phyloP scores from a whole-genome alignment of 2,329 filamentous ascomycete species.

The Stagonosporopsis cucurbitacearum region DNA sequence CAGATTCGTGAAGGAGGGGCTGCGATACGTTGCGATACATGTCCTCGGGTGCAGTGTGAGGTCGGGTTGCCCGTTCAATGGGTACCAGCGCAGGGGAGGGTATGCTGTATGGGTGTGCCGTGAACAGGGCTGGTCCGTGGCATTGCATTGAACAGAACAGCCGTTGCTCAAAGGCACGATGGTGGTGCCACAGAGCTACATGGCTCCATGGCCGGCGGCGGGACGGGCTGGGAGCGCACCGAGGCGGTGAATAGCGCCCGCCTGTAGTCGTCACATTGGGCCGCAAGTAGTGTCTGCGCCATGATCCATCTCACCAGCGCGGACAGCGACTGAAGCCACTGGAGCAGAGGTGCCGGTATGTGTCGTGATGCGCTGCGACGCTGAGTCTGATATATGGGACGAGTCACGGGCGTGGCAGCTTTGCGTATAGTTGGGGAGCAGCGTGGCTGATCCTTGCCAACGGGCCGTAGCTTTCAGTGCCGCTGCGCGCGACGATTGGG shows the following conservation, averaged over 20 bases:
- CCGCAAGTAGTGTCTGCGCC: constrained; percentile 23
- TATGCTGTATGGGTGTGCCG: constrained; percentile 25
- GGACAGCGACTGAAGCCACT: background rate
- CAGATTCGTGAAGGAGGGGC: constrained; percentile 23
- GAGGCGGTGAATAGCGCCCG: constrained; percentile 18
- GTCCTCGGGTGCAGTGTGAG: constrained; percentile 22
- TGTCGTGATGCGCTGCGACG: constrained; percentile 6
- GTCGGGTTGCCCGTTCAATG: constrained; percentile 38
- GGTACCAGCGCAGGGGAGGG: constrained; percentile 33
- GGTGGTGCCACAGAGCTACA: constrained; percentile 33
- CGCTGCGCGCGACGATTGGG: constrained; percentile 15
- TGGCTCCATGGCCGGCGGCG: constrained; percentile 30
- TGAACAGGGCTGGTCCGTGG: constrained; percentile 22
- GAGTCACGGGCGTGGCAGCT: constrained; percentile 16
- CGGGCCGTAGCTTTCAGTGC: constrained; percentile 31
- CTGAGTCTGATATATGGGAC: constrained; percentile 17
- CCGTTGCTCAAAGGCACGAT: constrained; percentile 32
- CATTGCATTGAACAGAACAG: constrained; percentile 21
- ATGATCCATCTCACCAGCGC: constrained; percentile 30
- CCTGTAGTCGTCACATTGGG: constrained; percentile 12
- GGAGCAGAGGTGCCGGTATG: constrained; percentile 4
- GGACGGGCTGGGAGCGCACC: constrained; percentile 27
- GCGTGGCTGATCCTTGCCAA: constrained; percentile 30
- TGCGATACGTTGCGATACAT: constrained; percentile 27
- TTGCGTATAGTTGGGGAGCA: constrained; percentile 14